Base-by-base conservation (phyloP, 192 early-diverging fungal genomes). In the Podila epicladia region DNA sequence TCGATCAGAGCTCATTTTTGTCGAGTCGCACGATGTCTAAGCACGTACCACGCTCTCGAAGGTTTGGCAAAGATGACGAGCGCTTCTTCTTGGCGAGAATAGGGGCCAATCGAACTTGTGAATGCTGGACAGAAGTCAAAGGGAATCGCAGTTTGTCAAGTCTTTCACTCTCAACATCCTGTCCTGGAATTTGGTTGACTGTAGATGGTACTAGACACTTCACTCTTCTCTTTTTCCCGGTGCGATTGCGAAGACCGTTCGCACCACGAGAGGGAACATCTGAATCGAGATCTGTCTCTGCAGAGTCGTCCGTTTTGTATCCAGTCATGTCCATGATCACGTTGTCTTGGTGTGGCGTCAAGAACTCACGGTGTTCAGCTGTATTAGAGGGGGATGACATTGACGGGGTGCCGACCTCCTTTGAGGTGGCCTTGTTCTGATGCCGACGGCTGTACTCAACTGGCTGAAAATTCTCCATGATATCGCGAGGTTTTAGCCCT, bases 261-360 rank as follows among this genome's bases (percentile, higher is more conserved):
- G 31, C 29, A 7, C 45, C 38, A 15, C 17, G 31, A 2, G 59
- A 60, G 26, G 17, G 31, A 60, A 31, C 60, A 62, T 78, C 64
- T 7, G 75, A 78, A 19, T 71, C 69, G 2, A 78, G 63, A 62
- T 71, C 75, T 11, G 64, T 71, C 19, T 74, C 75, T 9, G 28
- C 64, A 35, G 75, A 77, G 63, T 78, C 69, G 20, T 78, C 75
- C n/a, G 75, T 78, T 58, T 78, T 78, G 51, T 78, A 78, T 17
- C 75, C 75, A 19, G 75, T 78, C 69, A 78, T 78, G 26, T 78
- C 75, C 75, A 78, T 71, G 55, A 78, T 78, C 29, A 78, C 64
- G 29, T 71, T 53, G 31, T 71, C 69, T 32, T 24, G 20, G 26
- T 58, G 63, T 2, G 67, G 59, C 9, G 29, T 70, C 63, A 65